Conservation (phyloP, 805 yeast genomes). For the Myxozyma nipponensis region DNA sequence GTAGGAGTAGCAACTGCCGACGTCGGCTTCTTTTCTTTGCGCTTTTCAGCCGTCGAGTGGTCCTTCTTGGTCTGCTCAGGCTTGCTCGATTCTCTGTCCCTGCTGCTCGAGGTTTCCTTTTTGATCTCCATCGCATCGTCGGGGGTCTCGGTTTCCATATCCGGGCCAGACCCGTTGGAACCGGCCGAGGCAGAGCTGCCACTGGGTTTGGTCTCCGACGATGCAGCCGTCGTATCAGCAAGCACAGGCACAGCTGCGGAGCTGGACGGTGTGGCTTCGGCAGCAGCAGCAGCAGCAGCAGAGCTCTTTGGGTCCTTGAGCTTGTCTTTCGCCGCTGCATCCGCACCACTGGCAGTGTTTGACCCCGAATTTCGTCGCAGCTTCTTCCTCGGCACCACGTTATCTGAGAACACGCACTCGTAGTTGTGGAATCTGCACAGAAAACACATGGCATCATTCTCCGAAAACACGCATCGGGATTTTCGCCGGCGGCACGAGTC, state of each 20-base stretch:
- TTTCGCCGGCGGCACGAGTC: constrained; percentile 28
- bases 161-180: too few relatives aligned
- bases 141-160: neutral
- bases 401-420: constrained; percentile 28
- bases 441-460: constrained; percentile 26
- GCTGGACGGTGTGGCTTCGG: too few relatives aligned
- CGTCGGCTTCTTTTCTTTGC: neutral
- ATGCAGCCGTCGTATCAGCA: too few relatives aligned
- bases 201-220: too few relatives aligned
- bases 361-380: constrained; percentile 17
- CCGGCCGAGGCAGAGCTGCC: too few relatives aligned
- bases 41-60: constrained; percentile 2
- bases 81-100: too few relatives aligned
- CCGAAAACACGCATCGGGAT: constrained; percentile 28
- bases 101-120: neutral
- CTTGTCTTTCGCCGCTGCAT: neutral
- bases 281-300: neutral
- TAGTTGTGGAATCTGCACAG: constrained; percentile 28
- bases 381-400: constrained; percentile 23
- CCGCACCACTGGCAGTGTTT: neutral
- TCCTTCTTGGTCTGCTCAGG: constrained; percentile 5
- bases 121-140: neutral
- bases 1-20: constrained; percentile 1
- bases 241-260: too few relatives aligned
- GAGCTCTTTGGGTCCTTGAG: constrained; percentile 1